phyloP scores from a whole-genome alignment of 345 rosid genomes.

The thale cress (Arabidopsis thaliana) region TAIR10.1 NC_003075.7:8531501-8532000 shows the following conservation, averaged over 20 bases:
- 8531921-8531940: neutral
- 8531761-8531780: slow-evolving; percentile 85
- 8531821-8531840: slow-evolving; percentile 86
- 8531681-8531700: slow-evolving; percentile 43
- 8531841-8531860: slow-evolving; percentile 71
- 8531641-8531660: neutral
- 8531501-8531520: slow-evolving; percentile 9
- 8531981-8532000: slow-evolving; percentile 52
- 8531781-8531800: slow-evolving; percentile 60
- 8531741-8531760: slow-evolving; percentile 80
- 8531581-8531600: slow-evolving; percentile 16
- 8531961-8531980: neutral
- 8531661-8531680: neutral
- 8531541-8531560: neutral
- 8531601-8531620: neutral
- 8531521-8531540: slow-evolving; percentile 22
- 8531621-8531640: neutral
- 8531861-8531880: slow-evolving; percentile 80
- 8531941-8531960: neutral
- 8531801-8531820: slow-evolving; percentile 53
- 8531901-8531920: slow-evolving; percentile 50
- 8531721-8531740: slow-evolving; percentile 53
- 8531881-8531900: slow-evolving; percentile 68
- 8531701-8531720: slow-evolving; percentile 37
- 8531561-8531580: slow-evolving; percentile 1